Base-by-base conservation (phyloP, 768 basidiomycete species). In the Hypsizygus marmoreus region DNA sequence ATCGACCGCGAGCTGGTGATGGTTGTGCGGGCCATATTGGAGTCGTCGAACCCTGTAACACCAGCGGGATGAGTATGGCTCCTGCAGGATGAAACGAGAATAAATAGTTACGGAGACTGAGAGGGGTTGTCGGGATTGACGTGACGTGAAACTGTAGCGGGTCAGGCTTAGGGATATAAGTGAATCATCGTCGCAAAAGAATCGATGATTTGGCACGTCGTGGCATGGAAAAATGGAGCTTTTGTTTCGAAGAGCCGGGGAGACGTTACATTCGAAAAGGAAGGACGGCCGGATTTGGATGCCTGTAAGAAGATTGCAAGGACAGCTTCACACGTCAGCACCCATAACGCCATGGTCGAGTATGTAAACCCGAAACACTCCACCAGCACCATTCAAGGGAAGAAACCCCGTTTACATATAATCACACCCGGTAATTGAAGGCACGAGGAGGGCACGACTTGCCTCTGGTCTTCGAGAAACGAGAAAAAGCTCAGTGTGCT, bases 1-100 rank as follows among this genome's bases (percentile, higher is more conserved):
- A 68, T 64, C 0, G 71, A 71, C 46, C 69, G 72, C 25, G 75
- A 70, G 1, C 66, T 68, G 42, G 48, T 62, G 42, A 78, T 47
- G 6, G 59, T 49, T 36, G 55, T 22, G 37, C 61, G 17, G 14
- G 58, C 38, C 59, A 60, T 64, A 35, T 47, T 40, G 45, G 16
- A 33, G 39, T 30, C 26, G 14, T 14, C 13, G 33, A 33, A 31
- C 31, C 40, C 41, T 55, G 35, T 45, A 36, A 41, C 50, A 14
- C n/a, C n/a, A n/a, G n/a, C n/a, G 36, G 23, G 8, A 19, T 41
- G 12, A 30, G 26, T 9, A 41, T 39, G 44, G 22, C 14, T 25
- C 13, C 14, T n/a, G 9, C 20, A 17, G 32, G 24, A 8, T 30
- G 33, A 31, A 36, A 45, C 12, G 30, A 47, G 51, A 53, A 44